Base-by-base conservation (phyloP, 306 rosid species). In the Luffa aegyptiaca region DNA sequence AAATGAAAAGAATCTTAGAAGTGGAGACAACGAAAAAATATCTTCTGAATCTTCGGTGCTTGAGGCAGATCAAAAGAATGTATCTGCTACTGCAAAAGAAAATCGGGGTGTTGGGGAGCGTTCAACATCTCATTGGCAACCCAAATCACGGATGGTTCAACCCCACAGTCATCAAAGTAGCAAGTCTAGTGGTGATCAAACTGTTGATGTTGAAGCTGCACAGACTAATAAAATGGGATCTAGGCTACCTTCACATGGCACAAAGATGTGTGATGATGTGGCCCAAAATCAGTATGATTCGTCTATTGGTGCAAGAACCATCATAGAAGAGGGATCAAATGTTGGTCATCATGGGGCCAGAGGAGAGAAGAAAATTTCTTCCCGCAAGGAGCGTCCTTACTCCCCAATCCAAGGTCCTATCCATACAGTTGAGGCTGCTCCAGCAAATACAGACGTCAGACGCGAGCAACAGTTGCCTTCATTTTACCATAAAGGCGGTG, bases 111-210 rank as follows among this genome's bases (percentile, higher is more conserved):
- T 79, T 51, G 95, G 86, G 21, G 98, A 92, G 26, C 90, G 81
- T 9, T 35, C 84, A 77, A 83, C 12, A 11, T 82, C 96, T 82
- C 97, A 93, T 66, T 92, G 98, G 98, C 97, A 90, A 82, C 98
- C 98, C 48, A 93, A 92, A 81, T 66, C 89, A 80, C 96, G 87
- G 84, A 75, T 79, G 31, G 44, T 36, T 79, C 80, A 89, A 58
- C 84, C 90, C 20, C 83, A 79, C 84, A 82, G 65, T 83, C 90
- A 85, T 72, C 84, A 75, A 31, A 91, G 90, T 66, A 83, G 80
- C 76, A 79, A 81, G 75, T 63, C 79, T 20, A 80, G 26, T 63
- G 86, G 69, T 81, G 86, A 83, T 81, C 94, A 81, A 79, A 85
- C 81, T 81, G 81, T 68, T 69, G 83, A 83, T 57, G 79, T 77